Evolutionary conservation across 306 rosid genomes (phyloP).

Genomic region (Begonia loranthoides): DNA sequence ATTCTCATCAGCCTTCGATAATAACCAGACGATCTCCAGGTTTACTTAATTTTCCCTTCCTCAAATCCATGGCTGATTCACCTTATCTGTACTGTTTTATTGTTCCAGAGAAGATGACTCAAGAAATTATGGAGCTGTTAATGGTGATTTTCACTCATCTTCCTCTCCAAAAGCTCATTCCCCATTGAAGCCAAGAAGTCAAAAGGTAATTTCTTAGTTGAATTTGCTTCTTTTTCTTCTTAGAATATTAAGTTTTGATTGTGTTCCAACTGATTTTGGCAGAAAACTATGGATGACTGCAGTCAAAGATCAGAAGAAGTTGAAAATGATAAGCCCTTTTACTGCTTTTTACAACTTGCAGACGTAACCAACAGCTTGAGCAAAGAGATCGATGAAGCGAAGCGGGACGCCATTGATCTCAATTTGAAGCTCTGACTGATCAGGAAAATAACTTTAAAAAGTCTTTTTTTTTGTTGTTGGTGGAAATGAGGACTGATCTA

Average conservation of each 20-base stretch:
- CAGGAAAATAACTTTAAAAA: no score
- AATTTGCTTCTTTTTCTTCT: conserved; percentile 7
- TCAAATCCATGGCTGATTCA: neutral
- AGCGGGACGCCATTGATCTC: conserved; percentile 25
- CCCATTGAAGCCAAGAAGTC: conserved; percentile 17
- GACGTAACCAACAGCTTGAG: conserved; percentile 7
- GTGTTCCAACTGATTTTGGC: neutral
- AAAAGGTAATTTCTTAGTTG: conserved; percentile 12
- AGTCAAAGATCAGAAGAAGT: conserved; percentile 11
- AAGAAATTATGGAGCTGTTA: no score
- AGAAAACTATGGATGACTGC: conserved; percentile 18
- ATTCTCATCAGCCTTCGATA: conserved; percentile 4
- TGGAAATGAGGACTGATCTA: no score
- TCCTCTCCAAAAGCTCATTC: neutral
- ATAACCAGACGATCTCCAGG: conserved; percentile 21
- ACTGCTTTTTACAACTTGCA: conserved; percentile 23
- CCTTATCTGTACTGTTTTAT: no score
- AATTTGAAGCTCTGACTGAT: conserved; percentile 25
- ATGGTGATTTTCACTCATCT: no score
- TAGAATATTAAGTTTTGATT: neutral
- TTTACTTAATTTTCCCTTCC: conserved; percentile 13
- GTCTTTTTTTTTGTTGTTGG: no score
- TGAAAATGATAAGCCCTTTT: conserved; percentile 17
- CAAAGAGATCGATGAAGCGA: conserved; percentile 9
- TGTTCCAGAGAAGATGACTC: no score